A percentile compares a stretch with the other conserved stretches of the same genome.
phyloP scores from a whole-genome alignment of 1,284 basidiomycete species.

The Ceratobasidium sp. region DNA sequence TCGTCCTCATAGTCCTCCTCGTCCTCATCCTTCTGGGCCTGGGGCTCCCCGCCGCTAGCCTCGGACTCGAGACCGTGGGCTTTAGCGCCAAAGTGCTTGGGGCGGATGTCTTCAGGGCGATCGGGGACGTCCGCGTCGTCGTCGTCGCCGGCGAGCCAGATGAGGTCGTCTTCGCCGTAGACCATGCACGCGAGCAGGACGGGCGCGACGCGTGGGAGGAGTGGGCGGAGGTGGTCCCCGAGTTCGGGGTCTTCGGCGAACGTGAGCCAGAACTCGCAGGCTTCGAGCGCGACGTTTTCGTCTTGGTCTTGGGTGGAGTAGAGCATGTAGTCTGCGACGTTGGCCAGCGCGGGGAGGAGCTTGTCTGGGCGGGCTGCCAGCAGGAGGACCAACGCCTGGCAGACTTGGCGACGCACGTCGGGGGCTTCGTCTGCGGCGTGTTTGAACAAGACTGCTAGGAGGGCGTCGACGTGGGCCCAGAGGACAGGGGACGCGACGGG shows the following conservation, averaged over 20 bases:
- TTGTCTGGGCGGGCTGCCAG: constrained; percentile 95
- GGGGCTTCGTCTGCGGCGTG: constrained; percentile 93
- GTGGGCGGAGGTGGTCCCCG: constrained; percentile 85
- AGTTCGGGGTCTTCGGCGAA: constrained; percentile 96
- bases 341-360: constrained; percentile 94
- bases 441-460: constrained; percentile 94
- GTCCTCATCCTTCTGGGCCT: constrained; percentile 78
- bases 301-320: constrained; percentile 98
- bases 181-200: constrained; percentile 97
- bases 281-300: constrained; percentile 94
- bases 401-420: constrained; percentile 95
- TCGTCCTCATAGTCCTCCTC: constrained; percentile 89
- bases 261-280: constrained; percentile 99
- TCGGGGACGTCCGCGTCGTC: constrained; percentile 90
- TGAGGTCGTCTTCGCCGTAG: constrained; percentile 95
- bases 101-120: constrained; percentile 95
- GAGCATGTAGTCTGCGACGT: constrained; percentile 98
- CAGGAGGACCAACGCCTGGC: constrained; percentile 94
- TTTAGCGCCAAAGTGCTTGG: constrained; percentile 87
- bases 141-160: constrained; percentile 94
- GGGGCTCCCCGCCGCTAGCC: constrained; percentile 49
- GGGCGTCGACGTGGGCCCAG: constrained; percentile 90
- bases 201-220: constrained; percentile 90
- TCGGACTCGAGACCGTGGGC: constrained; percentile 88
- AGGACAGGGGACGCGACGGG: constrained; percentile 86